Conservation (phyloP, 176 grass and related monocot genomes). For the Panicum miliaceum region DNA sequence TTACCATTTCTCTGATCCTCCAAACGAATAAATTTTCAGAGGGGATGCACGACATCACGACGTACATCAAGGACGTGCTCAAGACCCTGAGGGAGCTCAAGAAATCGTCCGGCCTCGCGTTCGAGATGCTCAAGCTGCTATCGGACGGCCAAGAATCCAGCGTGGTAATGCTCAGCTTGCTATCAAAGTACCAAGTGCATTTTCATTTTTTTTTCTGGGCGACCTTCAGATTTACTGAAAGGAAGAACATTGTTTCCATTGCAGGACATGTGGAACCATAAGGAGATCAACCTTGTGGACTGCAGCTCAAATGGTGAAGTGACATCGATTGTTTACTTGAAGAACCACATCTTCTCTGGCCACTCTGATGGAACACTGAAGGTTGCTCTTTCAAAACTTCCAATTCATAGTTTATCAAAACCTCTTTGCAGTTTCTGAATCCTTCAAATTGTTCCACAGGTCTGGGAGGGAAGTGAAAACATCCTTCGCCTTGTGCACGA, state of each 20-base stretch:
- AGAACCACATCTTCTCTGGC: conserved; percentile 64
- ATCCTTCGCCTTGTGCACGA: conserved; percentile 54
- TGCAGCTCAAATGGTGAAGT: conserved; percentile 67
- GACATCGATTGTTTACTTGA: conserved; percentile 56
- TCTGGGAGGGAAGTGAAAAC: conserved; percentile 65
- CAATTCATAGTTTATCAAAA: too few species aligned
- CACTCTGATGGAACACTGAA: conserved; percentile 71
- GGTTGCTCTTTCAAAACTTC: conserved; percentile 31
- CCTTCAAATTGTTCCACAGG: conserved; percentile 34
- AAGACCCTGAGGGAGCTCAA: conserved; percentile 65
- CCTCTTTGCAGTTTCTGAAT: neutral
- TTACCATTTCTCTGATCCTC: too few species aligned
- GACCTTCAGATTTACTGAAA: conserved; percentile 8
- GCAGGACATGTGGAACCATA: conserved; percentile 76
- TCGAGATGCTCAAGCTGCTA: conserved; percentile 78
- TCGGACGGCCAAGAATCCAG: conserved; percentile 77
- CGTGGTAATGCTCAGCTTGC: conserved; percentile 29
- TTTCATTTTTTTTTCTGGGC: neutral
- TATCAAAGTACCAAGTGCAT: neutral
- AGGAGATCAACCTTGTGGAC: conserved; percentile 59
- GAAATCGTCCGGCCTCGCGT: conserved; percentile 67
- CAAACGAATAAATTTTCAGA: conserved; percentile 36
- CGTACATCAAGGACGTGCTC: conserved; percentile 73
- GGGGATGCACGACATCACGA: conserved; percentile 63
- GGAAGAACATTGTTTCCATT: neutral